Evolutionary conservation across 495 filamentous ascomycete species (phyloP).

Genomic region (Filosporella fistucella): DNA sequence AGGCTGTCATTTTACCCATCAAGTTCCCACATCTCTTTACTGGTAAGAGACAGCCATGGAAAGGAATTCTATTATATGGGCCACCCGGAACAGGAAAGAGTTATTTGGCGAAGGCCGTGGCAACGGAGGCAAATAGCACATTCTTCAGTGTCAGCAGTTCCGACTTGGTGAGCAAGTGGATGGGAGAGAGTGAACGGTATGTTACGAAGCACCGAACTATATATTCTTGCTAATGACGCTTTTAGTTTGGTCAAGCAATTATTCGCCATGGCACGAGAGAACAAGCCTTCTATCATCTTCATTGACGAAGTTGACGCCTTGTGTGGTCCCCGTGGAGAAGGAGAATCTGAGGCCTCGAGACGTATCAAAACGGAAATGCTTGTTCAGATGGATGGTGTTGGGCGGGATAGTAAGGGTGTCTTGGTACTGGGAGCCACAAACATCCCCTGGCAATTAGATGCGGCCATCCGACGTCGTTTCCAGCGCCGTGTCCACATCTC

Average conservation of each 20-base stretch:
- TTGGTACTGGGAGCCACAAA: conserved; percentile 96
- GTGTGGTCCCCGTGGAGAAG: conserved; percentile 93
- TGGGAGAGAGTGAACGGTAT: conserved; percentile 97
- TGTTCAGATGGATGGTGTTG: conserved; percentile 99
- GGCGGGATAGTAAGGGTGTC: conserved; percentile 88
- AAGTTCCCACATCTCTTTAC: conserved; percentile 96
- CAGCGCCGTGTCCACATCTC: conserved; percentile 94
- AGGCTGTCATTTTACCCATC: conserved; percentile 94
- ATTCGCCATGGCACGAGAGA: conserved; percentile 97
- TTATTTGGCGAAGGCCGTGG: conserved; percentile 94
- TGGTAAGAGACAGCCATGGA: conserved; percentile 98
- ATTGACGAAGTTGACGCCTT: conserved; percentile 99
- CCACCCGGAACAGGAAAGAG: conserved; percentile 96
- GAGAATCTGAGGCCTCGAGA: conserved; percentile 93
- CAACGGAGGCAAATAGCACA: conserved; percentile 98
- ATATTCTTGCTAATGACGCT: background rate
- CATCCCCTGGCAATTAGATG: conserved; percentile 98
- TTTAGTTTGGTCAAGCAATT: conserved; percentile 89
- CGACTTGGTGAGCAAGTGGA: conserved; percentile 98
- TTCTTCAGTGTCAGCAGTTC: conserved; percentile 98
- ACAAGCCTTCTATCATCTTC: conserved; percentile 97
- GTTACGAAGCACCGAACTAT: background rate
- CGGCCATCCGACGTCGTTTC: conserved; percentile 95
- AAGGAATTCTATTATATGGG: conserved; percentile 93
- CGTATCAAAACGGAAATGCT: conserved; percentile 98